Conservation (phyloP, 179 eudicot genomes). For the Camellia oleifera region DNA sequence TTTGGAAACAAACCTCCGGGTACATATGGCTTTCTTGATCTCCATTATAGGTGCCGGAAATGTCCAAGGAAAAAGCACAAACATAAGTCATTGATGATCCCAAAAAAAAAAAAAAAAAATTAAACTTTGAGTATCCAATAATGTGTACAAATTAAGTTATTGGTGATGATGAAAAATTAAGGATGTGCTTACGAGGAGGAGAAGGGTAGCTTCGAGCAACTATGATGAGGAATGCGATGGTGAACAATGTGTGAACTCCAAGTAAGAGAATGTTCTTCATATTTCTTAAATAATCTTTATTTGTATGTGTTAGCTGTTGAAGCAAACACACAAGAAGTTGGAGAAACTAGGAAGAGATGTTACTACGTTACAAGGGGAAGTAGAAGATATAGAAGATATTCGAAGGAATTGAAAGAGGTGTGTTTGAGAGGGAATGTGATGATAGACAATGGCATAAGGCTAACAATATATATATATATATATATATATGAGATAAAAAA, state of each 20-base stretch:
- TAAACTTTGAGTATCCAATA: neutral
- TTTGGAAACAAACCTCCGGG: neutral
- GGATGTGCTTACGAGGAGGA: constrained; percentile 30
- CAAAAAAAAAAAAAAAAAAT: neutral
- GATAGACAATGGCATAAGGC: neutral
- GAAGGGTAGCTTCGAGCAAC: constrained; percentile 26
- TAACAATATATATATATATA: neutral
- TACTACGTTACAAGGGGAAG: neutral
- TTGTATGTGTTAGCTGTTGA: neutral
- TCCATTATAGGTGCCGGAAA: neutral
- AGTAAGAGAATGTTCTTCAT: constrained; percentile 20
- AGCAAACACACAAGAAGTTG: constrained; percentile 1
- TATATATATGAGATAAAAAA: neutral
- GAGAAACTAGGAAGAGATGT: neutral
- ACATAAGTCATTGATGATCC: neutral
- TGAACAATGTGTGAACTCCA: constrained; percentile 13
- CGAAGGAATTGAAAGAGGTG: neutral
- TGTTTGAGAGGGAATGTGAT: constrained; percentile 9
- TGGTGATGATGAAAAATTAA: neutral
- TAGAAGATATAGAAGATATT: neutral
- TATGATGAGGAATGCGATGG: constrained; percentile 22
- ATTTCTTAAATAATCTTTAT: neutral
- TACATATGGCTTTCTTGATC: neutral
- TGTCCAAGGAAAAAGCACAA: neutral
- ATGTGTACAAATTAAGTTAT: neutral